Percentiles rank a stretch among this genome's conserved stretches.
These are phyloP conservation scores for Alternaria arbusti DNA, from an alignment of 2,329 filamentous ascomycete genomes.

Conservation along the genomic window DNA sequence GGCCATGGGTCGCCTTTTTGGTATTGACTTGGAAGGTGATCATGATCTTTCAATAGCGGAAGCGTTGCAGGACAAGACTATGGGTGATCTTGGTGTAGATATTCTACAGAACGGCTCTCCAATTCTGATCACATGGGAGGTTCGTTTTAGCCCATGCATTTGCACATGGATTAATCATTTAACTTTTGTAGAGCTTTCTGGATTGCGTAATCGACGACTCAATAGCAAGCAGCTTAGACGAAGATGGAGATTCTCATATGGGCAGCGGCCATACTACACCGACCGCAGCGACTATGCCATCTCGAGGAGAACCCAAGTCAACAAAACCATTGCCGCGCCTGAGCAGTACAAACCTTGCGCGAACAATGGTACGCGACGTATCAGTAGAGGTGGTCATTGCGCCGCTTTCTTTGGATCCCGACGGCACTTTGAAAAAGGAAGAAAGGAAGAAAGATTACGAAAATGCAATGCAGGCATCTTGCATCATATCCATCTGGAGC, in stretches of 20 bases:
- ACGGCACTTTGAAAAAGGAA: constrained; percentile 14
- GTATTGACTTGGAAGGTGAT: constrained; percentile 57
- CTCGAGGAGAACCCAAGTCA: constrained; percentile 7
- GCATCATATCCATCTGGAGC: constrained; percentile 80
- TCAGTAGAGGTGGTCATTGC: constrained; percentile 72
- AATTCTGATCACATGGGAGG: constrained; percentile 59
- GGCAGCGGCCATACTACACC: constrained; percentile 40
- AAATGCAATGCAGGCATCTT: constrained; percentile 65
- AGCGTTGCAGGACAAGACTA: constrained; percentile 66
- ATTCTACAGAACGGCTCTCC: constrained; percentile 70
- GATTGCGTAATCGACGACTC: constrained; percentile 52
- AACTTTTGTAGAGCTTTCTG: constrained; percentile 48
- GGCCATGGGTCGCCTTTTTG: constrained; percentile 73
- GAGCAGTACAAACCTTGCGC: constrained; percentile 47
- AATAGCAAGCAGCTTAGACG: constrained; percentile 13
- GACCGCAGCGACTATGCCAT: constrained; percentile 22
- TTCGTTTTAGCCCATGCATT: constrained; percentile 20
- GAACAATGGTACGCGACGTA: constrained; percentile 62
- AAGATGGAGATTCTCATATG: constrained; percentile 15
- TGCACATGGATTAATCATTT: constrained; percentile 1
- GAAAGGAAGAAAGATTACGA: constrained; percentile 23
- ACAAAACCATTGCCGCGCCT: constrained; percentile 28
- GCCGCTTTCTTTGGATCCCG: constrained; percentile 36
- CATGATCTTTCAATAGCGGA: constrained; percentile 61
- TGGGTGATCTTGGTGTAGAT: constrained; percentile 75